A percentile compares a stretch with the other conserved stretches of the same genome.
phyloP scores from a whole-genome alignment of 2,329 filamentous ascomycete species.

The Metarhizium brunneum region DNA sequence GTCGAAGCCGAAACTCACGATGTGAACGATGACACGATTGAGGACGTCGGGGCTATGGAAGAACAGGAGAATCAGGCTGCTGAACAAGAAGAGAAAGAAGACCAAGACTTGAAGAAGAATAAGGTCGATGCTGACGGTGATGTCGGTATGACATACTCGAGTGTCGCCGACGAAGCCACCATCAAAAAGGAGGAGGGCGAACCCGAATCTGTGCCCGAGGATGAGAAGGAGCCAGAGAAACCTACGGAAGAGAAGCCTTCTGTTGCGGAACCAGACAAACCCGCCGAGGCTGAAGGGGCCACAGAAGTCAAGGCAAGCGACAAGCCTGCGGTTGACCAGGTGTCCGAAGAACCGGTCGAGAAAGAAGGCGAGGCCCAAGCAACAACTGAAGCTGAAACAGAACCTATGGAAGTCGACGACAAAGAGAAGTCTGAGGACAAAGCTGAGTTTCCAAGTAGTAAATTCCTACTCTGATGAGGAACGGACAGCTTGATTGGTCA shows the following conservation, averaged over 20 bases:
- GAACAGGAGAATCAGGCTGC: conserved; percentile 17
- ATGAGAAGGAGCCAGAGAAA: conserved; percentile 23
- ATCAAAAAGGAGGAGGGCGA: conserved; percentile 33
- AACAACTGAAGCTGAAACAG: conserved; percentile 6
- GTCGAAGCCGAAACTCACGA: conserved; percentile 24
- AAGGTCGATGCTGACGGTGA: conserved; percentile 40
- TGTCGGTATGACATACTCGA: conserved; percentile 38
- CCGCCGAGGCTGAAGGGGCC: background rate
- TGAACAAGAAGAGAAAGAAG: conserved; percentile 8
- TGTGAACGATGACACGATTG: conserved; percentile 31
- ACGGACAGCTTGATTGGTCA: background rate
- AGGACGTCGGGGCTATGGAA: conserved; percentile 28
- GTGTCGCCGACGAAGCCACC: conserved; percentile 19
- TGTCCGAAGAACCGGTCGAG: conserved; percentile 14
- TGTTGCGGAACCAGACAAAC: conserved; percentile 9
- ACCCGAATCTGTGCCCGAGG: conserved; percentile 19
- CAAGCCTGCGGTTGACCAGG: conserved; percentile 11
- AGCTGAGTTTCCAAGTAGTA: conserved; percentile 13
- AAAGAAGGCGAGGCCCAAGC: conserved; percentile 10
- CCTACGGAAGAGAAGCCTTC: conserved; percentile 14
- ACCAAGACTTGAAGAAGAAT: conserved; percentile 15
- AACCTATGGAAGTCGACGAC: conserved; percentile 26
- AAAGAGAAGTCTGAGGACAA: conserved; percentile 19
- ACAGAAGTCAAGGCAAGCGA: conserved; percentile 15
- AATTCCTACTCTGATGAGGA: conserved; percentile 8